Conservation (phyloP, 139 green algal genomes). For the Asterochloris erici region DNA sequence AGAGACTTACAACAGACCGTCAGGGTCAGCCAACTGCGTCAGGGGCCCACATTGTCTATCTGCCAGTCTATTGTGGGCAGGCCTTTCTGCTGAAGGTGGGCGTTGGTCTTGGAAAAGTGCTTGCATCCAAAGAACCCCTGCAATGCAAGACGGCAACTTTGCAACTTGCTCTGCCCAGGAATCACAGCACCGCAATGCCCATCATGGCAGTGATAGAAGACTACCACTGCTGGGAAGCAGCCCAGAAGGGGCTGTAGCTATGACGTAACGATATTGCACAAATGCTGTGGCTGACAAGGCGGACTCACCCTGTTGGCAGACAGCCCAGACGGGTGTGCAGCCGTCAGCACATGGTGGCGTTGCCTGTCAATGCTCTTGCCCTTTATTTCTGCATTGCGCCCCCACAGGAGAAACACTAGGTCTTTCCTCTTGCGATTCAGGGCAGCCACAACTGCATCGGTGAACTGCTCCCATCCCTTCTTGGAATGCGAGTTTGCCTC, state of each 20-base stretch:
- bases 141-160: slow-evolving; percentile 8
- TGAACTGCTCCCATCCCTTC: slow-evolving; percentile 89
- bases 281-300: neutral
- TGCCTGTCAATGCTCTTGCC: slow-evolving; percentile 45
- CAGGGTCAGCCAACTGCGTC: too few species aligned
- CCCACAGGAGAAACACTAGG: slow-evolving; percentile 92
- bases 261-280: neutral
- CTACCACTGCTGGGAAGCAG: neutral
- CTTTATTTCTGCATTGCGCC: slow-evolving; percentile 67
- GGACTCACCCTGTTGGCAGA: slow-evolving; percentile 45
- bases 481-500: slow-evolving; percentile 83
- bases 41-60: slow-evolving; percentile 22
- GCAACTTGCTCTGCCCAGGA: neutral
- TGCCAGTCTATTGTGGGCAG: slow-evolving; percentile 80
- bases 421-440: slow-evolving; percentile 58
- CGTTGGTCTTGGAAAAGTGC: slow-evolving; percentile 83
- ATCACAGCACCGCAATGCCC: neutral
- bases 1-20: too few species aligned
- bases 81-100: slow-evolving; percentile 54
- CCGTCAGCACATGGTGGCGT: slow-evolving; percentile 68
- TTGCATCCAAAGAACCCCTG: slow-evolving; percentile 87
- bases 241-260: neutral
- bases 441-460: slow-evolving; percentile 71
- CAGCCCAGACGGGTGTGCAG: slow-evolving; percentile 68
- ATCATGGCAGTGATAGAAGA: neutral